phyloP scores from a whole-genome alignment of 2,329 filamentous ascomycete species.

The Fonsecaea pedrosoi region DNA sequence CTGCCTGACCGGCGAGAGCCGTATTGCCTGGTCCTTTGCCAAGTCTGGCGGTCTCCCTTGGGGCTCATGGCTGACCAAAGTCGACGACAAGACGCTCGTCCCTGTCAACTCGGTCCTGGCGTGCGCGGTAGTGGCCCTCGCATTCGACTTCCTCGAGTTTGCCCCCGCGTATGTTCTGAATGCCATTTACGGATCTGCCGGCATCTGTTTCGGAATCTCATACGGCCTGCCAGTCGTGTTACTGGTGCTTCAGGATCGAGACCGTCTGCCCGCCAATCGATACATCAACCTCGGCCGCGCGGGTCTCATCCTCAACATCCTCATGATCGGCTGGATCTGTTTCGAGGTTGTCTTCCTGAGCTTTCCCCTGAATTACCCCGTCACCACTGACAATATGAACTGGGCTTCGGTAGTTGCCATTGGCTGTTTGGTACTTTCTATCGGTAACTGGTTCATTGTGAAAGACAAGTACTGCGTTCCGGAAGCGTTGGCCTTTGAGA shows the following conservation, averaged over 20 bases:
- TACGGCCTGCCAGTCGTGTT: slow-evolving; percentile 12
- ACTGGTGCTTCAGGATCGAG: not conserved
- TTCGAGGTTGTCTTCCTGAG: slow-evolving; percentile 7
- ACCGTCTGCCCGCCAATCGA: slow-evolving; percentile 6
- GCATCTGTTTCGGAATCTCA: slow-evolving; percentile 10
- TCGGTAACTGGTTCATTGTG: slow-evolving; percentile 15
- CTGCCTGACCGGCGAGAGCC: not conserved
- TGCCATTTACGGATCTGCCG: slow-evolving; percentile 9
- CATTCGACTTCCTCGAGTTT: slow-evolving; percentile 8
- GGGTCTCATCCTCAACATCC: slow-evolving; percentile 4
- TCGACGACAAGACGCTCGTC: slow-evolving; percentile 36
- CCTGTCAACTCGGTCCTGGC: slow-evolving; percentile 40
- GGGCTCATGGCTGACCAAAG: not conserved
- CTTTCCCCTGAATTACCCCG: slow-evolving; percentile 11
- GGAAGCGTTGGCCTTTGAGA: not conserved
- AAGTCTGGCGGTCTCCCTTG: slow-evolving; percentile 13
- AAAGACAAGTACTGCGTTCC: not conserved
- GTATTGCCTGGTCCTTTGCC: slow-evolving; percentile 16
- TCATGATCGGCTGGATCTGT: not conserved
- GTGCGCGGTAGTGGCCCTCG: not conserved
- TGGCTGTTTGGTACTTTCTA: not conserved
- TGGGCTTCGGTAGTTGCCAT: slow-evolving; percentile 11
- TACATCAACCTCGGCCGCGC: slow-evolving; percentile 14
- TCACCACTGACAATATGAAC: slow-evolving; percentile 20
- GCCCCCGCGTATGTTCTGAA: slow-evolving; percentile 8